Conservation (phyloP, 2,329 filamentous ascomycete species). For the Scleromitrula shiraiana region DNA sequence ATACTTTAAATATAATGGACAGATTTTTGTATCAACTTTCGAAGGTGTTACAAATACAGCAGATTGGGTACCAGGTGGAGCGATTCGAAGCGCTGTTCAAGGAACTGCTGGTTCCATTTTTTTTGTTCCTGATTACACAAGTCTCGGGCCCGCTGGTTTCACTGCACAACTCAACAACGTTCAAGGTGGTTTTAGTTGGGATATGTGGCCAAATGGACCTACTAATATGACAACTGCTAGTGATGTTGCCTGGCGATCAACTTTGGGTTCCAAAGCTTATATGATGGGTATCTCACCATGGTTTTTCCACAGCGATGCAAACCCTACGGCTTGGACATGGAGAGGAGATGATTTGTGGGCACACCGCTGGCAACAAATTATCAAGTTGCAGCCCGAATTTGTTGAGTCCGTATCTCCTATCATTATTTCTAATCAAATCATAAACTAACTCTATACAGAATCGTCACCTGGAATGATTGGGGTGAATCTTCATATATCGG, state of each 20-base stretch:
- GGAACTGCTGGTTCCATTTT: conserved; percentile 28
- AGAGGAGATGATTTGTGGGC: conserved; percentile 54
- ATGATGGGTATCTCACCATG: conserved; percentile 52
- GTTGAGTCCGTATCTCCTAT: conserved; percentile 32
- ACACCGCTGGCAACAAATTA: conserved; percentile 46
- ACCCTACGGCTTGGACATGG: conserved; percentile 56
- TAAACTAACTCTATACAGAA: conserved; percentile 22
- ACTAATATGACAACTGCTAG: conserved; percentile 30
- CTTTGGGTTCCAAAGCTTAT: conserved; percentile 33
- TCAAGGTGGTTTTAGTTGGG: conserved; percentile 36
- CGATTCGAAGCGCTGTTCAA: conserved; percentile 31
- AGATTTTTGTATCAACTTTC: conserved; percentile 44
- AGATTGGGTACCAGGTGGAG: conserved; percentile 34
- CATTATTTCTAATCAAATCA: conserved; percentile 10
- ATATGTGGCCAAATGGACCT: conserved; percentile 35
- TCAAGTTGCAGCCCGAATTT: conserved; percentile 38
- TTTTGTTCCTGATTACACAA: conserved; percentile 41
- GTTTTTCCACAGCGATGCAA: conserved; percentile 52
- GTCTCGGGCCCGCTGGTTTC: conserved; percentile 29
- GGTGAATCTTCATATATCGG: conserved; percentile 46
- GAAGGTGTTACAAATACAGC: conserved; percentile 36
- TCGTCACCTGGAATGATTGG: conserved; percentile 45
- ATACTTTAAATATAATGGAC: conserved; percentile 32
- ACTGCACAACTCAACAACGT: conserved; percentile 26
- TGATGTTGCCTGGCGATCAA: conserved; percentile 35